Evolutionary conservation across 2,329 filamentous ascomycete species (phyloP).

Genomic region (Curvularia sp.): DNA sequence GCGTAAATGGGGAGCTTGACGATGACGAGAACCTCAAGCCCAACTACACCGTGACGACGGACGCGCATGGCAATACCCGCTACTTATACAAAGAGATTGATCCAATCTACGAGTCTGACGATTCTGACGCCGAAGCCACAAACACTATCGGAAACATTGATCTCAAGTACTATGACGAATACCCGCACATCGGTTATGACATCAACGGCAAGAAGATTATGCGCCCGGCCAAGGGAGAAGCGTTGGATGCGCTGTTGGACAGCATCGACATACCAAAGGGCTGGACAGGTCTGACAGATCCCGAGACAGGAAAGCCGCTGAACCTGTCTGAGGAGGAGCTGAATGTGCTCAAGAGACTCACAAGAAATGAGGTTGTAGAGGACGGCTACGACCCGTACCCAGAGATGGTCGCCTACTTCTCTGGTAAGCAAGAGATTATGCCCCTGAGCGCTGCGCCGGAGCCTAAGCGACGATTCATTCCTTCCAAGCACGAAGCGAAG

Average conservation of each 20-base stretch:
- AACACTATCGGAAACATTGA: conserved; percentile 98
- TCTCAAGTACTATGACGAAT: conserved; percentile 93
- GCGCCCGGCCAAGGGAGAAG: conserved; percentile 91
- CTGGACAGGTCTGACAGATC: conserved; percentile 95
- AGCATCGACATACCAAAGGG: conserved; percentile 97
- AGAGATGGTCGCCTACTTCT: conserved; percentile 93
- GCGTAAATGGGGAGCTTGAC: conserved; percentile 37
- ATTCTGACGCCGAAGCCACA: conserved; percentile 78
- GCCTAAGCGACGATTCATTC: conserved; percentile 92
- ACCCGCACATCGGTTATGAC: conserved; percentile 97
- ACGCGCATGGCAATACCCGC: conserved; percentile 88
- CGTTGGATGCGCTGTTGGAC: conserved; percentile 89
- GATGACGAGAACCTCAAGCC: conserved; percentile 48
- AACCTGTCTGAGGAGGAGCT: conserved; percentile 87
- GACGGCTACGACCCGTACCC: conserved; percentile 94
- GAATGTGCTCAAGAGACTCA: conserved; percentile 85
- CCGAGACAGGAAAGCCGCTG: conserved; percentile 89
- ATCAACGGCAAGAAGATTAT: conserved; percentile 99
- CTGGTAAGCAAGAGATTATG: conserved; percentile 89
- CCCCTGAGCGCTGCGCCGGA: conserved; percentile 93
- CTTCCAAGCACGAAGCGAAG: conserved; percentile 96
- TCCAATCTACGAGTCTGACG: conserved; percentile 94
- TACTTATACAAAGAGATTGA: conserved; percentile 96
- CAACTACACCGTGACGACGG: conserved; percentile 70
- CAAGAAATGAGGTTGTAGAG: conserved; percentile 84